Conservation (phyloP, 2,329 filamentous ascomycete genomes). For the Cordyceps farinosa region DNA sequence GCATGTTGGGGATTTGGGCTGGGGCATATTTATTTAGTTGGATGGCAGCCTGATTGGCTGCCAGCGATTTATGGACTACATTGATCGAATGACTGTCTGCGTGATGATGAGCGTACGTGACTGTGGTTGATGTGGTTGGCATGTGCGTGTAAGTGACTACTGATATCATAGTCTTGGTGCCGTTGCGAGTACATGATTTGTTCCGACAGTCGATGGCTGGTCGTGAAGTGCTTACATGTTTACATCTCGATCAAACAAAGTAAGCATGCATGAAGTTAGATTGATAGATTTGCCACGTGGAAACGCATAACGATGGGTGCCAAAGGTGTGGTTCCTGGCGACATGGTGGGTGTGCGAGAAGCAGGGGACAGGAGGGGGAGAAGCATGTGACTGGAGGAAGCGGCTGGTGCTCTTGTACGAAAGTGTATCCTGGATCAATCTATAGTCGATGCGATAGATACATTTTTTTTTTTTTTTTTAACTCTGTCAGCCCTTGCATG, state of each 20-base stretch:
- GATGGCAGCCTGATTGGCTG: neutral
- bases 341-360: neutral
- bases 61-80: neutral
- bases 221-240: neutral
- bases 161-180: neutral
- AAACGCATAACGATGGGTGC: neutral
- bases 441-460: no score
- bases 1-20: neutral
- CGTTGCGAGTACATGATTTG: neutral
- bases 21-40: neutral
- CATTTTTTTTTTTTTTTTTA: no score
- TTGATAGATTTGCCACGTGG: slow-evolving; percentile 2
- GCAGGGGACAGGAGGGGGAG: neutral
- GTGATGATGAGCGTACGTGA: neutral
- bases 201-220: neutral
- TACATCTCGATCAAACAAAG: neutral
- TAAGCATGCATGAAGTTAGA: neutral
- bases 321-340: neutral
- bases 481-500: no score
- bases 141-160: neutral
- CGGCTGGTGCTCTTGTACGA: neutral
- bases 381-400: neutral
- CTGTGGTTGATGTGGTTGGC: no score
- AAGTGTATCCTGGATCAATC: no score
- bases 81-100: neutral